A percentile compares a stretch with the other conserved stretches of the same genome.
Evolutionary conservation across 495 filamentous ascomycete genomes (phyloP).

Genomic region (Neurospora sp.): DNA sequence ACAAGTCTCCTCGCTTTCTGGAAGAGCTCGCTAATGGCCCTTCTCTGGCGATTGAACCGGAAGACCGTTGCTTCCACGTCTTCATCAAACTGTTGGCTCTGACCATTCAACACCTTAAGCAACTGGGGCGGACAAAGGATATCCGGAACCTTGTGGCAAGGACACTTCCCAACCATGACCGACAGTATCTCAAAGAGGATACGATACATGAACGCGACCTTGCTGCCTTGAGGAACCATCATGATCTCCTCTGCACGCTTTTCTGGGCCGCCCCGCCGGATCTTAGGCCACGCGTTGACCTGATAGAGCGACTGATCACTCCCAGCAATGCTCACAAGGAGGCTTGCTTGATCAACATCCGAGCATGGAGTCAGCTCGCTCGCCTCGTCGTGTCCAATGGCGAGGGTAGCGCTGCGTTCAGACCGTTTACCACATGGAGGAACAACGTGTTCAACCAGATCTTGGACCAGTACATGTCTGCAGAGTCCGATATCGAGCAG

Average conservation of each 20-base stretch:
- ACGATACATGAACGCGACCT: conserved; percentile 62
- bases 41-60: conserved; percentile 47
- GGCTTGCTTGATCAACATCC: conserved; percentile 73
- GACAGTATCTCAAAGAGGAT: conserved; percentile 78
- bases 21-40: conserved; percentile 57
- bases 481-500: conserved; percentile 38
- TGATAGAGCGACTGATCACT: conserved; percentile 70
- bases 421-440: conserved; percentile 61
- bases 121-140: conserved; percentile 54
- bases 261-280: conserved; percentile 74
- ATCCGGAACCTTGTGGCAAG: conserved; percentile 68
- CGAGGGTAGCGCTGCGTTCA: conserved; percentile 41
- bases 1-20: conserved; percentile 69
- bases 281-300: conserved; percentile 56
- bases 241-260: conserved; percentile 81
- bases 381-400: conserved; percentile 59
- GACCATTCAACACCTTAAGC: conserved; percentile 52
- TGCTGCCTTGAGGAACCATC: conserved; percentile 84
- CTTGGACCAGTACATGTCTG: conserved; percentile 38
- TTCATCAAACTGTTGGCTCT: conserved; percentile 75
- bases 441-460: conserved; percentile 40
- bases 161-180: conserved; percentile 79
- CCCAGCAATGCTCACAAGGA: conserved; percentile 72
- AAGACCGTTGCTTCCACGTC: conserved; percentile 88
- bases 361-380: conserved; percentile 70